Conservation (phyloP, 208 protist species). For the Acanthamoeba culbertsoni region DNA sequence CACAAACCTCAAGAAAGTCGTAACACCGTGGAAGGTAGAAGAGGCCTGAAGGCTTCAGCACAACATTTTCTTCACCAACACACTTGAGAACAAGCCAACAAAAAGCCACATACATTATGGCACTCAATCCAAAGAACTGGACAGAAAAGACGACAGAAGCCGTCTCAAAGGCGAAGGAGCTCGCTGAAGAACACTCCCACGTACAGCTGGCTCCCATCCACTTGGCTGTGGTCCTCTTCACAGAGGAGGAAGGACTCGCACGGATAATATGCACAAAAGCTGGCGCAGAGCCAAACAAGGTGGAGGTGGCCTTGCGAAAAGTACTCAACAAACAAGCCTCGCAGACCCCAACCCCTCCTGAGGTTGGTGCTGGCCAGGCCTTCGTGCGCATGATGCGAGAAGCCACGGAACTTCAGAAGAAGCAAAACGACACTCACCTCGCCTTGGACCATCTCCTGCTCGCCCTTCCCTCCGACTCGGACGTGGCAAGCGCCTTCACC, state of each 20-base stretch:
- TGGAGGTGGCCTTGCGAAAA: not conserved
- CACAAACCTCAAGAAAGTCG: no score
- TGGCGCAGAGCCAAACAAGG: not conserved
- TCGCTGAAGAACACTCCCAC: not conserved
- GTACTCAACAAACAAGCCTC: not conserved
- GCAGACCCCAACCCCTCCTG: not conserved
- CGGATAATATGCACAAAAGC: not conserved
- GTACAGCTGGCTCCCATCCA: conserved; percentile 24
- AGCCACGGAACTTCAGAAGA: not conserved
- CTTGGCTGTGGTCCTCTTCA: conserved; percentile 8
- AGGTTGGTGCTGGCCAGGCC: not conserved
- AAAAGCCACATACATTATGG: not conserved
- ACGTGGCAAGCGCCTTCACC: not conserved
- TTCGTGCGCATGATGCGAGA: not conserved
- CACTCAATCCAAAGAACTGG: not conserved
- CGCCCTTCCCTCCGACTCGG: not conserved
- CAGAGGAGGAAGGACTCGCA: not conserved
- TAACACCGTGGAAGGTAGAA: no score
- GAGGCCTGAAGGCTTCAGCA: not conserved
- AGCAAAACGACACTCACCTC: not conserved
- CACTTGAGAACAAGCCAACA: not conserved
- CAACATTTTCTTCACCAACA: not conserved
- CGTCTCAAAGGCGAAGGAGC: not conserved
- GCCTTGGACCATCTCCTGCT: conserved; percentile 54
- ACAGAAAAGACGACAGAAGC: not conserved